Percentiles rank a stretch among this genome's conserved stretches.
phyloP scores from a whole-genome alignment of 2,329 filamentous ascomycete genomes.

The Stachybotrys chlorohalonatus region DNA sequence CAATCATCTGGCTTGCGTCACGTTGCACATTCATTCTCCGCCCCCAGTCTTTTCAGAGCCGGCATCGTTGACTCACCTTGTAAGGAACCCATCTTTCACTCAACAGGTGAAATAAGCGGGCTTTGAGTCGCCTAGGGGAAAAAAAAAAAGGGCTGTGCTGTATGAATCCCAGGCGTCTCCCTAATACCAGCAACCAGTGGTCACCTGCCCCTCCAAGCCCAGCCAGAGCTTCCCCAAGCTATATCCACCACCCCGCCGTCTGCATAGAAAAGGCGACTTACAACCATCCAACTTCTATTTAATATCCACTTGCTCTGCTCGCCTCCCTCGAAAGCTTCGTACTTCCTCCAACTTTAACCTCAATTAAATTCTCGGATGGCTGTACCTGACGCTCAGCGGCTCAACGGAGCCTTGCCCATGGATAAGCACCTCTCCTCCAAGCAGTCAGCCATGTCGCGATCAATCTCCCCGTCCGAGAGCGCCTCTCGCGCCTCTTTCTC shows the following conservation, averaged over 20 bases:
- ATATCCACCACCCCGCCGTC: background rate
- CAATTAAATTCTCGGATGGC: background rate
- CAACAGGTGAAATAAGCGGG: background rate
- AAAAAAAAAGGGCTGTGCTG: background rate
- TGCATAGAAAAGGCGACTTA: background rate
- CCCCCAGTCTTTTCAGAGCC: background rate
- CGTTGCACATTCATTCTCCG: background rate
- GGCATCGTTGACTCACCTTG: background rate
- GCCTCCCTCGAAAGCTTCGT: background rate
- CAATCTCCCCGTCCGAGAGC: conserved; percentile 26
- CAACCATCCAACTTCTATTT: background rate
- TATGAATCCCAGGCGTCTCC: background rate
- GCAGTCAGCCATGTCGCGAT: conserved; percentile 24
- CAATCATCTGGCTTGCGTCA: background rate
- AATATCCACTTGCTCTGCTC: background rate
- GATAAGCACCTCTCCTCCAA: conserved; percentile 14
- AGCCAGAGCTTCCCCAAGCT: background rate
- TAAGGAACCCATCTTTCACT: background rate
- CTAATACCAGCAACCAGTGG: background rate
- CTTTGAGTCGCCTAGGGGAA: no score
- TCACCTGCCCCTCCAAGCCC: background rate
- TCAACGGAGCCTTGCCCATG: background rate
- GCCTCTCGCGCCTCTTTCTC: conserved; percentile 49
- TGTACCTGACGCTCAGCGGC: background rate
- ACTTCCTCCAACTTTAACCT: background rate